These are phyloP conservation scores for Diatrype stigma DNA, from an alignment of 2,329 filamentous ascomycete genomes.

Conservation along the genomic window DNA sequence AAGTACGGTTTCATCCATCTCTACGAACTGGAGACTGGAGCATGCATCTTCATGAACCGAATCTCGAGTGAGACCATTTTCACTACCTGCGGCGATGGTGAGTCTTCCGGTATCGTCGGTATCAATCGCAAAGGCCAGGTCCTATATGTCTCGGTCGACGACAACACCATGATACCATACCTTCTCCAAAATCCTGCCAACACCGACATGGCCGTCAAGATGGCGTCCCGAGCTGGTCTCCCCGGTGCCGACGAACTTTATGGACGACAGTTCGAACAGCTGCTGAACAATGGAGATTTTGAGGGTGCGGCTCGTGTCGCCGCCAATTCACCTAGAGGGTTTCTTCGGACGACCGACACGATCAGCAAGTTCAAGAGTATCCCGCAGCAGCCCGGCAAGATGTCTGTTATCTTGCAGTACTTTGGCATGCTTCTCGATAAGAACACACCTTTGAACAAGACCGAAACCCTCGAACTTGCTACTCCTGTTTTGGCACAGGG, in stretches of 20 bases:
- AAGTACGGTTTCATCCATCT: slow-evolving; percentile 99
- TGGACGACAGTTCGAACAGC: slow-evolving; percentile 84
- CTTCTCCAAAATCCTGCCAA: slow-evolving; percentile 95
- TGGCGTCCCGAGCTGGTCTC: slow-evolving; percentile 89
- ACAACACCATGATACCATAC: slow-evolving; percentile 87
- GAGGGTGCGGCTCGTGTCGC: slow-evolving; percentile 90
- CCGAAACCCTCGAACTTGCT: slow-evolving; percentile 91
- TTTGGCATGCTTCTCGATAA: slow-evolving; percentile 97
- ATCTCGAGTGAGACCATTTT: slow-evolving; percentile 99
- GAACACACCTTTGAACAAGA: slow-evolving; percentile 76
- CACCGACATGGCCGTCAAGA: slow-evolving; percentile 87
- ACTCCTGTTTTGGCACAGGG: slow-evolving; percentile 90
- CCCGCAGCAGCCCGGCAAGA: slow-evolving; percentile 74
- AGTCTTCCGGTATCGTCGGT: slow-evolving; percentile 83
- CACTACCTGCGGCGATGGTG: slow-evolving; percentile 79
- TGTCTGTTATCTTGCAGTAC: slow-evolving; percentile 94
- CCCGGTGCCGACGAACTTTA: slow-evolving; percentile 94
- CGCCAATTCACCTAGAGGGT: slow-evolving; percentile 92
- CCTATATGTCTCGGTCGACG: slow-evolving; percentile 88
- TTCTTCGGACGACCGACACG: slow-evolving; percentile 88
- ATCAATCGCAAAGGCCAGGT: slow-evolving; percentile 98
- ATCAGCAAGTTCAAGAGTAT: slow-evolving; percentile 94
- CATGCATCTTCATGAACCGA: slow-evolving; percentile 98
- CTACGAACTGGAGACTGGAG: slow-evolving; percentile 93
- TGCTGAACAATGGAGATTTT: slow-evolving; percentile 77